Evolutionary conservation across 345 rosid genomes (phyloP).

Genomic region (Ceriops decandra): DNA sequence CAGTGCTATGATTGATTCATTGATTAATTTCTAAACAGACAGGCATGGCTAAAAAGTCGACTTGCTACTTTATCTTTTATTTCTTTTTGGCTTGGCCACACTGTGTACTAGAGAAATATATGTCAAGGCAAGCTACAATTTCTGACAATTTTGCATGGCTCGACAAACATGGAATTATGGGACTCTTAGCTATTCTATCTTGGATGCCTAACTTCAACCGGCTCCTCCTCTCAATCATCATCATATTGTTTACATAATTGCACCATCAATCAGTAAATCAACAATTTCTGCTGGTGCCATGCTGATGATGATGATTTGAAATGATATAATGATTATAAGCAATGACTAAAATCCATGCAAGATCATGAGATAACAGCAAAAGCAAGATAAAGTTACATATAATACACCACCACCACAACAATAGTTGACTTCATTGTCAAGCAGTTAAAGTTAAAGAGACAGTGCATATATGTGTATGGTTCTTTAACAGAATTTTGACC

Average conservation of each 20-base stretch:
- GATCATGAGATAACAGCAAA: neutral
- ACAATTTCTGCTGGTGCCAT: neutral
- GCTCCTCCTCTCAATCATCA: neutral
- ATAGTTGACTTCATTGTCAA: constrained; percentile 32
- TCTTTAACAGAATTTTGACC: constrained; percentile 31
- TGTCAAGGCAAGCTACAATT: constrained; percentile 15
- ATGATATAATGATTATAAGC: neutral
- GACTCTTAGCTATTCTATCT: neutral
- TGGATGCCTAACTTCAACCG: constrained; percentile 17
- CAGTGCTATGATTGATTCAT: constrained; percentile 47
- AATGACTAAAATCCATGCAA: neutral
- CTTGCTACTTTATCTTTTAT: neutral
- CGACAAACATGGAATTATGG: no score
- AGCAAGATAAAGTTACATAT: constrained; percentile 7
- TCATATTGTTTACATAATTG: neutral
- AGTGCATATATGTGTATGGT: neutral
- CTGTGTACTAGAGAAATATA: neutral
- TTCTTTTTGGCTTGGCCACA: neutral
- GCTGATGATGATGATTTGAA: neutral
- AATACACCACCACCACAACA: neutral
- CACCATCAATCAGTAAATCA: neutral
- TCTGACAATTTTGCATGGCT: constrained; percentile 41
- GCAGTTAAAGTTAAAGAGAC: neutral
- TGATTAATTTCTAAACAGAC: constrained; percentile 25
- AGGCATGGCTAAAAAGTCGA: constrained; percentile 35